Base-by-base conservation (phyloP, 2,329 filamentous ascomycete species). In the Aspergillus ochraceoroseus region DNA sequence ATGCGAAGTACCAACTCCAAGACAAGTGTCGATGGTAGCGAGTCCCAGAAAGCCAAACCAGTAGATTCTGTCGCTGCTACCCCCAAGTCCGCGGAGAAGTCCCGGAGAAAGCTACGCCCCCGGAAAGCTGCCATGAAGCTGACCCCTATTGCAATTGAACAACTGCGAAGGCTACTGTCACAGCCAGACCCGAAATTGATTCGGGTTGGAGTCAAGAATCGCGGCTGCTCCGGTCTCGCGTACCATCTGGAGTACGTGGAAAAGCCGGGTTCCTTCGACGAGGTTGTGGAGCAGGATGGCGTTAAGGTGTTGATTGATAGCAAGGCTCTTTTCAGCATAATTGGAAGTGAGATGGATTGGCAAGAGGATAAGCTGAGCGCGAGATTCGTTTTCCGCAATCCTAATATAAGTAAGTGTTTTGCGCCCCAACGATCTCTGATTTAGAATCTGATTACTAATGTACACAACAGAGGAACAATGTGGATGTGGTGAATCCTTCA, bases 321-420 rank as follows among this genome's bases (percentile, higher is more conserved):
- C 74, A 96, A 95, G 72, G 92, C 92, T 28, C 71, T 98, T 34
- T 89, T 98, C 63, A 96, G 90, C 66, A 96, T 98, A 38, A 95
- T 98, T 56, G 92, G 92, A 4, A 95, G 85, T 60, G 90, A 96
- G 70, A 98, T 98, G 92, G 92, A 98, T 61, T 98, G 90, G 89
- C 76, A 90, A 7, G 89, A 96, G 68, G 92, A 96, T 57, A 95
- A 94, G 71, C 70, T 98, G 50, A 94, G 84, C 63, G 79, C 89
- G 66, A 76, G 86, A 51, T 98, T 98, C 65, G 82, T 95, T 35
- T 98, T 98, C 70, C 83, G 80, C 62, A 98, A 98, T 64, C 92
- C 92, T 2, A 98, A 98, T 60, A 96, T 96, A 62, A 98, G 89
- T 95, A 71, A 79, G 89, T 82, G 17, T n/a, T n/a, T n/a, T n/a